Base-by-base conservation (phyloP, 345 rosid genomes). In the Salix exigua region DNA sequence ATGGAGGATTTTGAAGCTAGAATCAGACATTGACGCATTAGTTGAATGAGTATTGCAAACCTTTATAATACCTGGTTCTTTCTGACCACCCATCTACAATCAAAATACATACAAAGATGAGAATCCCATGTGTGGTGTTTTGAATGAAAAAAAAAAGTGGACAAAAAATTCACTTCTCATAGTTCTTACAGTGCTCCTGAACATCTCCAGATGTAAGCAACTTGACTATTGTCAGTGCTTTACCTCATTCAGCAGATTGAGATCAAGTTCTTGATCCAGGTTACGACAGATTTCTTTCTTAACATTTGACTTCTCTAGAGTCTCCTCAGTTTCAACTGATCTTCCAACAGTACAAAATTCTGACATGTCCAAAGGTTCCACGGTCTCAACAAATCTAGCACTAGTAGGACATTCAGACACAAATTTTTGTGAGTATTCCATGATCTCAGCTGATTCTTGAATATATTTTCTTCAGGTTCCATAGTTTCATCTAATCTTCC, bases 11-110 rank as follows among this genome's bases (percentile, higher is more conserved):
- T 35, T 61, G 40, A 73, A 65, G 60, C 17, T 30, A 66, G 50
- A 2, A 11, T 1, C 44, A 37, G 51, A 73, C 40, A 17, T 21
- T 73, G 38, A 46, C 25, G 9, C 46, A 63, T 58, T 16, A 37
- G 33, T 28, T 38, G 48, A 63, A 68, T 64, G 72, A 75, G 63
- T 37, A 31, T 19, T 72, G 42, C 40, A 33, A 51, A 71, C 11
- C 67, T 42, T 66, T 31, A 62, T 26, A 35, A 72, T 80, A 86
- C 88, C 86, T 79, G 42, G 85, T 91, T 85, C 95, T 86, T 72
- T 69, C 82, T 30, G 94, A 85, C 88, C 86, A 87, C 74, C 86
- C 88, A 81, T 87, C 97, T 92, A 91, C 87, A 46, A 30, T n/a
- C n/a, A n/a, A n/a, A n/a, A n/a, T n/a, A n/a, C n/a, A n/a, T n/a